phyloP scores from a whole-genome alignment of 805 yeast genomes.

The Zygosaccharomyces siamensis region DNA sequence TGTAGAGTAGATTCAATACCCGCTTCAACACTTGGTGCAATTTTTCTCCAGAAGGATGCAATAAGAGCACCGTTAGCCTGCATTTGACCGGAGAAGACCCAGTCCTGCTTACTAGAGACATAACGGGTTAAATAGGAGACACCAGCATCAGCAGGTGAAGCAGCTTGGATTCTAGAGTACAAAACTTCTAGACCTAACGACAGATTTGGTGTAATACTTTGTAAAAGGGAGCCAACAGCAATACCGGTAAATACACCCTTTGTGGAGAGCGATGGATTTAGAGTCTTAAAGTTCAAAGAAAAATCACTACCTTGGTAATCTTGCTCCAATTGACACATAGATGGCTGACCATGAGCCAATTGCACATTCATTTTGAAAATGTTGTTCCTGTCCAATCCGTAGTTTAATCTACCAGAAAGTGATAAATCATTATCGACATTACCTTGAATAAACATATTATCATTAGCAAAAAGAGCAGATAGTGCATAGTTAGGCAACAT shows the following conservation, averaged over 20 bases:
- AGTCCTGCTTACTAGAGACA: conserved; percentile 60
- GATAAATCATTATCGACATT: conserved; percentile 82
- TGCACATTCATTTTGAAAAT: conserved; percentile 83
- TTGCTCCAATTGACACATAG: conserved; percentile 94
- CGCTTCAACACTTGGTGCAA: conserved; percentile 89
- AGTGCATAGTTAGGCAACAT: conserved; percentile 87
- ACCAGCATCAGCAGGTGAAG: conserved; percentile 84
- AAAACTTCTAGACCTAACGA: conserved; percentile 90
- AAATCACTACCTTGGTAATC: conserved; percentile 89
- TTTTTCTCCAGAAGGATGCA: conserved; percentile 91
- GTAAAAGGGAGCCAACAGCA: conserved; percentile 84
- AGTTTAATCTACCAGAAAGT: conserved; percentile 82
- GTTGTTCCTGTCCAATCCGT: conserved; percentile 79
- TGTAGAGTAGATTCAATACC: conserved; percentile 84
- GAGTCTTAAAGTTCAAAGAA: conserved; percentile 81
- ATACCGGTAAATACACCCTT: conserved; percentile 81
- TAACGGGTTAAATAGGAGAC: conserved; percentile 87
- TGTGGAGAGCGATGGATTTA: conserved; percentile 73
- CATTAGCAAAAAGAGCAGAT: conserved; percentile 83
- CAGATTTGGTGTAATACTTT: conserved; percentile 76
- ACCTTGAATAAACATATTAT: conserved; percentile 83
- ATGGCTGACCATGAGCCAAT: conserved; percentile 80
- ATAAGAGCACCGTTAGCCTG: conserved; percentile 88
- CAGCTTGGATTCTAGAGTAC: conserved; percentile 67
- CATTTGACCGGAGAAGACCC: conserved; percentile 92